phyloP scores from a whole-genome alignment of 305 asterid genomes.

The Rubia occidens region DNA sequence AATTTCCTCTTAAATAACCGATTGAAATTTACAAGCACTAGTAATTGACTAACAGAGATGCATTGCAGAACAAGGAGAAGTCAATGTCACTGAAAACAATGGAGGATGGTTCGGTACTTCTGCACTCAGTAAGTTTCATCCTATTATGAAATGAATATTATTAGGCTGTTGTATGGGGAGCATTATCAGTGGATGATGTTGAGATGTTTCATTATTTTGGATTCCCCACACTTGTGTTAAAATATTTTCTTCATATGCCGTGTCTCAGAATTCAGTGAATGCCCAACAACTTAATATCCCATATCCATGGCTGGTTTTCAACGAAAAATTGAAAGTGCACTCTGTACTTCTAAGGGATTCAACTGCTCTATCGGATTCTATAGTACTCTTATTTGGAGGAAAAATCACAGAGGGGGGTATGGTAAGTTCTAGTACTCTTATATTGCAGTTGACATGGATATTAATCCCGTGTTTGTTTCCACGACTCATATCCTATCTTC shows the following conservation, averaged over 20 bases:
- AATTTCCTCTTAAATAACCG: neutral
- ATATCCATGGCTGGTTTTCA: slow-evolving; percentile 87
- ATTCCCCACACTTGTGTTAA: slow-evolving; percentile 12
- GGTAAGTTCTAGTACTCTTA: slow-evolving; percentile 35
- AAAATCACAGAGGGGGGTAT: slow-evolving; percentile 45
- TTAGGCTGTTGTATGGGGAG: neutral
- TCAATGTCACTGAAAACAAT: slow-evolving; percentile 74
- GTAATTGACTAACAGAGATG: slow-evolving; percentile 21
- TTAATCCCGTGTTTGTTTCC: slow-evolving; percentile 16
- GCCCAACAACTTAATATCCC: slow-evolving; percentile 64
- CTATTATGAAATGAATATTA: neutral
- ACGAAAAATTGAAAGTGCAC: slow-evolving; percentile 87
- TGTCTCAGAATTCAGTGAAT: slow-evolving; percentile 67
- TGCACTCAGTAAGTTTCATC: slow-evolving; percentile 62
- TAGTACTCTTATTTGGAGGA: slow-evolving; percentile 85
- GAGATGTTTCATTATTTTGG: slow-evolving; percentile 18
- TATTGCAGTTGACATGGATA: slow-evolving; percentile 10
- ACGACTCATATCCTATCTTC: neutral
- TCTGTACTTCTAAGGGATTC: slow-evolving; percentile 89
- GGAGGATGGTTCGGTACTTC: slow-evolving; percentile 89
- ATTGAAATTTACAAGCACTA: neutral
- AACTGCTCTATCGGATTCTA: slow-evolving; percentile 81
- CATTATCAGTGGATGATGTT: neutral
- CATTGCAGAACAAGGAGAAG: slow-evolving; percentile 77
- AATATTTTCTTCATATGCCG: neutral